A percentile compares a stretch with the other conserved stretches of the same genome.
Evolutionary conservation across 331 rosid genomes (phyloP).

Genomic region (Quercus phellos): DNA sequence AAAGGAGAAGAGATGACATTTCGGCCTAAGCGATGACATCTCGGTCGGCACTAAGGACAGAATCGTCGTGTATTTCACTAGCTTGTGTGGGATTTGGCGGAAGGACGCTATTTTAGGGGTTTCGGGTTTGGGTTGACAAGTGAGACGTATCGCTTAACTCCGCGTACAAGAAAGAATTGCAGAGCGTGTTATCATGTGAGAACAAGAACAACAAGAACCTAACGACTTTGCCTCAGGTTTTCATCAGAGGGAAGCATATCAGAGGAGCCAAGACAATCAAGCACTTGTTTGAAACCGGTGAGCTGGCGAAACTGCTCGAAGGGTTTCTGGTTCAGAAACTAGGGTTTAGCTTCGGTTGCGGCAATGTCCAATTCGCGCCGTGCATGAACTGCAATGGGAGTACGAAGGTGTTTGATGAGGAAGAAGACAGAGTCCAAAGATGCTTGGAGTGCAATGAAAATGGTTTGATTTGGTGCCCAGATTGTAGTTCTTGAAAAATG

Average conservation of each 20-base stretch:
- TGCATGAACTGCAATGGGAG: conserved; percentile 75
- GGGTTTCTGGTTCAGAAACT: conserved; percentile 55
- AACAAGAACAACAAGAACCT: not conserved
- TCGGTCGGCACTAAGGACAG: conserved; percentile 52
- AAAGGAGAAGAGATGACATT: too few relatives aligned
- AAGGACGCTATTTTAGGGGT: conserved; percentile 72
- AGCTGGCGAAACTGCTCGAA: conserved; percentile 56
- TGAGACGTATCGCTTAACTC: conserved; percentile 78
- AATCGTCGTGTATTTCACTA: conserved; percentile 70
- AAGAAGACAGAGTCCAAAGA: conserved; percentile 51
- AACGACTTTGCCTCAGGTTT: conserved; percentile 47
- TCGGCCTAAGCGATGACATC: not conserved
- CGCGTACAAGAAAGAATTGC: conserved; percentile 58
- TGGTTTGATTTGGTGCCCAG: conserved; percentile 65
- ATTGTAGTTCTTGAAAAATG: conserved; percentile 48
- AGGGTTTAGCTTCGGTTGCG: conserved; percentile 61
- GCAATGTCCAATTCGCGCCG: conserved; percentile 68
- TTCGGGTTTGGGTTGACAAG: conserved; percentile 89
- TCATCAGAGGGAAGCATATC: conserved; percentile 25
- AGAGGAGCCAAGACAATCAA: conserved; percentile 77
- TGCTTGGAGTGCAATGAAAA: conserved; percentile 86
- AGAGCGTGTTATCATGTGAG: conserved; percentile 52
- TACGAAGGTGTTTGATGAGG: conserved; percentile 77
- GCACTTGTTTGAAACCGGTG: conserved; percentile 68
- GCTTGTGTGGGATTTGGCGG: conserved; percentile 71